These are phyloP conservation scores for Syzygium oleosum DNA, from an alignment of 345 rosid species.

Conservation along the genomic window DNA sequence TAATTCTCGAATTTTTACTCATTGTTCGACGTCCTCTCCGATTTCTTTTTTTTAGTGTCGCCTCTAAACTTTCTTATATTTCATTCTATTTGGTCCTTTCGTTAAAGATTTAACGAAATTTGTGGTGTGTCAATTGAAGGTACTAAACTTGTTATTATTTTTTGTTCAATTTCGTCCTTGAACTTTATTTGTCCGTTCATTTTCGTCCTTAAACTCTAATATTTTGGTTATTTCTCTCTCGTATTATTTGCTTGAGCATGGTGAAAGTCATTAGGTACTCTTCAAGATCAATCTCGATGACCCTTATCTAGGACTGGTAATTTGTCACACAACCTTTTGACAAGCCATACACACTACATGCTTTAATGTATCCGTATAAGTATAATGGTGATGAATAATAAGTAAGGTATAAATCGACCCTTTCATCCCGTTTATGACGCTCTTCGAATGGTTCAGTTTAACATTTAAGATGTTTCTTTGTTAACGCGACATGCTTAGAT, in stretches of 20 bases:
- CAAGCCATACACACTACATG: background rate
- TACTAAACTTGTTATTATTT: background rate
- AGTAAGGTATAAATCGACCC: background rate
- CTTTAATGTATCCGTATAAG: background rate
- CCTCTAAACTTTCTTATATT: background rate
- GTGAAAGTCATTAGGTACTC: background rate
- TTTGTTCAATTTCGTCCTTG: background rate
- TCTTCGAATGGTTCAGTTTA: background rate
- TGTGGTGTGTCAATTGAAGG: background rate
- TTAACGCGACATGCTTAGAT: background rate
- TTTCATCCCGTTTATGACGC: background rate
- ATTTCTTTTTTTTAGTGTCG: background rate
- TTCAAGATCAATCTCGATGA: background rate
- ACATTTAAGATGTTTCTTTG: background rate
- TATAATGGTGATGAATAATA: background rate
- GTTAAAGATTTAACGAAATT: background rate
- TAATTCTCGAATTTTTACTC: background rate
- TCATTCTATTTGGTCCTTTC: background rate
- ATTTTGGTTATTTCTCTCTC: background rate
- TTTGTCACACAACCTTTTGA: background rate
- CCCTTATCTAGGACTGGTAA: background rate
- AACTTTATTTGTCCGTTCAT: background rate
- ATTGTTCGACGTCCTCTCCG: background rate
- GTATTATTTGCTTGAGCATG: background rate
- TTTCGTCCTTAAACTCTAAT: background rate